Conservation (phyloP, 345 rosid genomes). For the Pugionium cornutum region DNA sequence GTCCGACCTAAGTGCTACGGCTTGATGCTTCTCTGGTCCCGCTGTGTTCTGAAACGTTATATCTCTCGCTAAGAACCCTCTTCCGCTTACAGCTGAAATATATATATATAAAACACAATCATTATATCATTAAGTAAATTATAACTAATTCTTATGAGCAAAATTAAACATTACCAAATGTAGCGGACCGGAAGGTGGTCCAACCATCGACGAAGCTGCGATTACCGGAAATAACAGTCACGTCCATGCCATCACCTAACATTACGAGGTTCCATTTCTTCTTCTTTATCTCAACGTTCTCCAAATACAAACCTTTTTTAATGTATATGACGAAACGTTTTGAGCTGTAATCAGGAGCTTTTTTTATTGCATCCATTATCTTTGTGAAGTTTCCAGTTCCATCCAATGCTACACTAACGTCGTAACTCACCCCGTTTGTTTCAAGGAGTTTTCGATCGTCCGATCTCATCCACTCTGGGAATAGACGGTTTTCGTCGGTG, state of each 20-base stretch:
- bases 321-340: conserved; percentile 56
- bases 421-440: conserved; percentile 41
- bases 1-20: conserved; percentile 79
- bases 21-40: conserved; percentile 87
- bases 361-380: conserved; percentile 61
- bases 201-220: conserved; percentile 71
- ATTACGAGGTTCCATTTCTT: conserved; percentile 82
- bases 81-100: conserved; percentile 74
- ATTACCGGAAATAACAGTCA: conserved; percentile 65
- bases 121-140: too few species aligned
- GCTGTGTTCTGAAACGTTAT: conserved; percentile 88
- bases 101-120: neutral
- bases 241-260: conserved; percentile 75
- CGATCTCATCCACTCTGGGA: conserved; percentile 62
- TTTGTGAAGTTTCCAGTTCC: conserved; percentile 72
- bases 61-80: conserved; percentile 82
- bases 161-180: conserved; percentile 54
- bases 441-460: conserved; percentile 54
- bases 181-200: conserved; percentile 92
- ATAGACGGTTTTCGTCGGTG: conserved; percentile 27
- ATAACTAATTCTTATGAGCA: too few species aligned
- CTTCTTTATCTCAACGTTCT: conserved; percentile 81
- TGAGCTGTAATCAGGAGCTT: conserved; percentile 69
- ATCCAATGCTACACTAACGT: conserved; percentile 67
- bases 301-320: conserved; percentile 66